Base-by-base conservation (phyloP, 2,329 filamentous ascomycete genomes). In the Incumbomyces delicatus region DNA sequence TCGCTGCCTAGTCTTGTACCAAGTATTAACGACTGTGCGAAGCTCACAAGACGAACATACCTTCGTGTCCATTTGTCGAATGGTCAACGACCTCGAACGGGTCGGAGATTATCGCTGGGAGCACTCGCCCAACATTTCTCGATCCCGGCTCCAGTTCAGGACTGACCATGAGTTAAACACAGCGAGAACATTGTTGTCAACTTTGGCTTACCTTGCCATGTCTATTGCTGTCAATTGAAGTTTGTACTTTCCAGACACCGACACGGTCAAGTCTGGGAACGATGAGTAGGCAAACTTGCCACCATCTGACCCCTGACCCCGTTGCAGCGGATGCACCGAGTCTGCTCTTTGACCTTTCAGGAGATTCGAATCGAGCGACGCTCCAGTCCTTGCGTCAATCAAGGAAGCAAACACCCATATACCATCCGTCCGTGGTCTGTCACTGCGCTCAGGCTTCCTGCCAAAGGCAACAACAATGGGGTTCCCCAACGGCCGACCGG, bases 331-430 rank as follows among this genome's bases (percentile, higher is more conserved):
- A 39, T 55, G 56, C 6, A 58, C 48, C 5, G 53, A 55, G 27
- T 53, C 55, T n/a, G 52, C 52, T 12, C 44, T 51, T 13, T 46
- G 50, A 13, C 56, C 56, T n/a, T 39, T 46, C 32, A 58, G 48
- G 2, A 55, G 47, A 41, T 55, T 51, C 11, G 39, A 47, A 12
- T 47, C 47, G 14, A 53, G 44, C 51, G 33, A 56, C 32, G 35
- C 41, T 52, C 45, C 49, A 14, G 34, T 45, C 18, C 46, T 51
- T 49, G 20, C 56, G 48, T 27, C 47, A 6, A 52, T 53, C 17
- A 58, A 49, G 20, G 55, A 56, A 5, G 52, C 40, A 29, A 52
- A 51, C 5, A 50, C 51, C 53, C 53, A 58, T 35, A 56, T 31
- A 13, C 27, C 42, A 11, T 38, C 27, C n/a, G 22, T 37, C 14